A percentile compares a stretch with the other conserved stretches of the same genome.
These are phyloP conservation scores for Arthrobotrys iridis DNA, from an alignment of 2,329 filamentous ascomycete species.

Conservation along the genomic window DNA sequence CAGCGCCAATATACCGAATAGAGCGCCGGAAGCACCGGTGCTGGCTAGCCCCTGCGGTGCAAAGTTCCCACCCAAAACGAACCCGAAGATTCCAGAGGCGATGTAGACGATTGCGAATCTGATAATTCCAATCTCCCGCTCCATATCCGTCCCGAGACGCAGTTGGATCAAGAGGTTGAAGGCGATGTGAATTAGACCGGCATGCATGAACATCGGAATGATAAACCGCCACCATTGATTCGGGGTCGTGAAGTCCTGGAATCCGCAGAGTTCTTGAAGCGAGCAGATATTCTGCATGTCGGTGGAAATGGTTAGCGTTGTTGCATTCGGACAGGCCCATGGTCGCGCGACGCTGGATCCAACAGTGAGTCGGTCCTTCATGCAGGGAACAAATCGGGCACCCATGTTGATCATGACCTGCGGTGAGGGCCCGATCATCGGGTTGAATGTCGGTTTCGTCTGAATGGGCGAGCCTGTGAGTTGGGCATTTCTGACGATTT, in stretches of 20 bases:
- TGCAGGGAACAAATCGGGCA: slow-evolving; percentile 89
- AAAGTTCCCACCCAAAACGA: slow-evolving; percentile 93
- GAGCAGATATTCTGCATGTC: slow-evolving; percentile 69
- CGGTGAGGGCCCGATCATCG: slow-evolving; percentile 93
- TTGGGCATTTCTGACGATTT: slow-evolving; percentile 84
- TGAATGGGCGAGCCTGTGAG: slow-evolving; percentile 58
- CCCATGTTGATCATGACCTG: slow-evolving; percentile 97
- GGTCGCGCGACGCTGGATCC: slow-evolving; percentile 67
- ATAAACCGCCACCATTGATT: slow-evolving; percentile 99
- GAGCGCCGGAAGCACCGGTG: slow-evolving; percentile 85
- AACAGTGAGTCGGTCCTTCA: slow-evolving; percentile 80
- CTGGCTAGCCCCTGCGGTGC: slow-evolving; percentile 71
- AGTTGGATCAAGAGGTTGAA: slow-evolving; percentile 95
- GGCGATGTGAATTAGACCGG: slow-evolving; percentile 90
- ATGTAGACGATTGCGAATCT: slow-evolving; percentile 92
- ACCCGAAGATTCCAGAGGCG: slow-evolving; percentile 91
- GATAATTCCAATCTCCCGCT: slow-evolving; percentile 84
- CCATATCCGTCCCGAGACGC: slow-evolving; percentile 91
- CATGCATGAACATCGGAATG: slow-evolving; percentile 92
- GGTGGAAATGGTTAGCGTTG: slow-evolving; percentile 66
- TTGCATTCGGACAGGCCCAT: slow-evolving; percentile 86
- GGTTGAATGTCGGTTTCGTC: slow-evolving; percentile 87
- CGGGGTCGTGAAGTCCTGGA: slow-evolving; percentile 71
- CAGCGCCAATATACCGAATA: slow-evolving; percentile 92
- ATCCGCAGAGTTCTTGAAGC: slow-evolving; percentile 83